Conservation (phyloP, 2,329 filamentous ascomycete genomes). For the Herpotrichia juniperi region DNA sequence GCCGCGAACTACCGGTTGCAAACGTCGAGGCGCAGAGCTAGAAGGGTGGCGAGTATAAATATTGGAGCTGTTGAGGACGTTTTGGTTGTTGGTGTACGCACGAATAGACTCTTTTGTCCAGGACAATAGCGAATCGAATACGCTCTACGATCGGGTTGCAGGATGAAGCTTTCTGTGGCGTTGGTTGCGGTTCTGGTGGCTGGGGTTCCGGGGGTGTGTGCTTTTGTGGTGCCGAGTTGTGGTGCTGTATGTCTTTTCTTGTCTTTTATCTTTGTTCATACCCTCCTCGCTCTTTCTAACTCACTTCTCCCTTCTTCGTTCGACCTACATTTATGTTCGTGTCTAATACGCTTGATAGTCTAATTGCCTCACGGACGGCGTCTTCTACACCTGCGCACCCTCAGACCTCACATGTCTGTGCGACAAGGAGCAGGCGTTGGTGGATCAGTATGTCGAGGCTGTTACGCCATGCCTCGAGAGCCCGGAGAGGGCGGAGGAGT, state of each 20-base stretch:
- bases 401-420: background rate
- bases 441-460: background rate
- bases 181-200: background rate
- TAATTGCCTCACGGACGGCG: background rate
- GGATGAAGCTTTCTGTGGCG: background rate
- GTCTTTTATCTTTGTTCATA: no score
- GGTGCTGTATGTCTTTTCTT: background rate
- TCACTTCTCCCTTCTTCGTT: background rate
- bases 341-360: background rate
- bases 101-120: background rate
- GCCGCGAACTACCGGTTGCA: background rate
- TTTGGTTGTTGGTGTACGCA: no score
- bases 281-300: background rate
- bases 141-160: background rate
- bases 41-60: no score
- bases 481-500: background rate
- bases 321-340: background rate
- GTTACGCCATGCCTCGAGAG: background rate
- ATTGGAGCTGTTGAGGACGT: no score
- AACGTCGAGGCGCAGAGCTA: background rate
- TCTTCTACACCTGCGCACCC: constrained; percentile 1
- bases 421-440: background rate
- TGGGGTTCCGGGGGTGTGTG: background rate
- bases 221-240: background rate
- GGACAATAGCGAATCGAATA: background rate